Conservation (phyloP, 2,329 filamentous ascomycete species). For the Talaromyces sp. region DNA sequence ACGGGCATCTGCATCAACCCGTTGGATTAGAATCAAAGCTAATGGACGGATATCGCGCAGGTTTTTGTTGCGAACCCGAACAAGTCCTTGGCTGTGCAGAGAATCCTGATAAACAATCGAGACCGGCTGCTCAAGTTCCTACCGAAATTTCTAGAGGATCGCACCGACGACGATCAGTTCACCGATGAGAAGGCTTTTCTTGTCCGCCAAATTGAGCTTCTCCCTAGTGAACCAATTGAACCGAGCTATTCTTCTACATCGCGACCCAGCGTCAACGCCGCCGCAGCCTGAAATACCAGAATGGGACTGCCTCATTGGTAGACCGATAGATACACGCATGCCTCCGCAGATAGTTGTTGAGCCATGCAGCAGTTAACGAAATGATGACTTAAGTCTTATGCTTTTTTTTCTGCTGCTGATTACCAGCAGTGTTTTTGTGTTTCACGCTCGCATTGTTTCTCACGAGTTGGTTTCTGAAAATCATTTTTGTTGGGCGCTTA, state of each 20-base stretch:
- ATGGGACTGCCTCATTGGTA: background rate
- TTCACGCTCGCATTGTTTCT: background rate
- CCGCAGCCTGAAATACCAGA: constrained; percentile 22
- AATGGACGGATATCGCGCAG: constrained; percentile 33
- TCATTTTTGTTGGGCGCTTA: constrained; percentile 1
- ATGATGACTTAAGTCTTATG: background rate
- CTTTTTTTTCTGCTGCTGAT: background rate
- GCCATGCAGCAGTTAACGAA: background rate
- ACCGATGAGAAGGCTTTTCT: constrained; percentile 96
- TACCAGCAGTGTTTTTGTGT: background rate
- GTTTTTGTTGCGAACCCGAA: constrained; percentile 98
- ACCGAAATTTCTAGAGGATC: constrained; percentile 85
- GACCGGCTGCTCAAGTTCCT: constrained; percentile 86
- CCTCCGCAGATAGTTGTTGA: background rate
- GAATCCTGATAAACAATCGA: constrained; percentile 93
- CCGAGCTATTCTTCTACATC: constrained; percentile 24
- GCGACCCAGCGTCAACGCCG: constrained; percentile 19
- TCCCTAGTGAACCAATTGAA: constrained; percentile 40
- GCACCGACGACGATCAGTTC: constrained; percentile 97
- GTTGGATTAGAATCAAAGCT: constrained; percentile 12
- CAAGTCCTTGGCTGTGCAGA: constrained; percentile 92
- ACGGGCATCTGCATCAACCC: no score
- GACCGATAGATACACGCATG: background rate
- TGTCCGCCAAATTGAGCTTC: constrained; percentile 76
- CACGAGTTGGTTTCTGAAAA: background rate